Conservation (phyloP, 192 early-diverging fungal species). For the Coemansia sp. region DNA sequence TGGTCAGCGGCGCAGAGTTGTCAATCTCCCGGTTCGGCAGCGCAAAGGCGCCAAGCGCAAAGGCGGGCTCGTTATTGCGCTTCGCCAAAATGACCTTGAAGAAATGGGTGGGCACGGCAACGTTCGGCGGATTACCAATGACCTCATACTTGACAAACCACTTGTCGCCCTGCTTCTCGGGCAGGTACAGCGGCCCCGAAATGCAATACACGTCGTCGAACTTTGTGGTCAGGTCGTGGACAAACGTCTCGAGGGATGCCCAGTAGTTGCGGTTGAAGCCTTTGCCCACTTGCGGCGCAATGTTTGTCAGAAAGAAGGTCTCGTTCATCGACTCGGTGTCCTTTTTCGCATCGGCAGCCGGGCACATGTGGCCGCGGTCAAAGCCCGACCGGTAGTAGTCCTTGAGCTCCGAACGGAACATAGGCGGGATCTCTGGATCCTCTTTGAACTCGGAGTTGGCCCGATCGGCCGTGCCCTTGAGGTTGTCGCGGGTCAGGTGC, state of each 20-base stretch:
- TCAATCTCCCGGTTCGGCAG: constrained; percentile 79
- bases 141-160: constrained; percentile 84
- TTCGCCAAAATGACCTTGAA: constrained; percentile 85
- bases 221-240: constrained; percentile 61
- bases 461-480: constrained; percentile 56
- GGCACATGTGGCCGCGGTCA: constrained; percentile 92
- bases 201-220: constrained; percentile 86
- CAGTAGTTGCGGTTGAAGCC: constrained; percentile 95
- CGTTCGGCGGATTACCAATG: constrained; percentile 82
- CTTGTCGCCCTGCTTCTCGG: constrained; percentile 72
- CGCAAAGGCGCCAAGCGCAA: constrained; percentile 71
- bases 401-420: constrained; percentile 69
- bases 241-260: constrained; percentile 84
- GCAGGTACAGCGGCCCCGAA: constrained; percentile 86
- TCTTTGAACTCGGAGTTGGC: constrained; percentile 77
- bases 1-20: constrained; percentile 59
- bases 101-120: constrained; percentile 91
- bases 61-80: constrained; percentile 48
- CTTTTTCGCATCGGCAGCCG: constrained; percentile 82
- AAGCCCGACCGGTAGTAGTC: constrained; percentile 86
- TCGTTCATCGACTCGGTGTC: constrained; percentile 76
- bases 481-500: constrained; percentile 61
- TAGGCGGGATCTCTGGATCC: constrained; percentile 57
- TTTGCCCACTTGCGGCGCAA: constrained; percentile 76
- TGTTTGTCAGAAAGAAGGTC: constrained; percentile 82